Conservation (phyloP, 768 basidiomycete species). For the Suillus occidentalis region DNA sequence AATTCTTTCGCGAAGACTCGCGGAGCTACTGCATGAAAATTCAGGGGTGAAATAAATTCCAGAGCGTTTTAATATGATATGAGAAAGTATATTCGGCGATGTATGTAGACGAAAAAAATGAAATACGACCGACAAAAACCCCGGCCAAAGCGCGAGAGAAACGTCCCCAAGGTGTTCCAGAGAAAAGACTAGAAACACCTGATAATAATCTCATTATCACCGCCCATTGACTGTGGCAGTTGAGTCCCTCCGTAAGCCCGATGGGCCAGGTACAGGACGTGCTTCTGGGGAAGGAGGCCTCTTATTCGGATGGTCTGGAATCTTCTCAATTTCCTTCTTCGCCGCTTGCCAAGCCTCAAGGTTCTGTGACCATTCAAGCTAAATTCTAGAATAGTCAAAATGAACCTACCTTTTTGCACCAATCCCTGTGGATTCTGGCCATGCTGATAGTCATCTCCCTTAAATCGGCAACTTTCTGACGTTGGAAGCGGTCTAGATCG, state of each 20-base stretch:
- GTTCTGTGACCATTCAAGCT: constrained; percentile 56
- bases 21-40: background rate
- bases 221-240: constrained; percentile 70
- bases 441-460: constrained; percentile 92
- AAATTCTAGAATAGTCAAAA: constrained; percentile 14
- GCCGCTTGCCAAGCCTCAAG: constrained; percentile 97
- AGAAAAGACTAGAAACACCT: background rate
- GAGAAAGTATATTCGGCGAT: background rate
- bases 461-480: constrained; percentile 97
- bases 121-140: background rate
- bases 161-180: background rate
- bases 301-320: constrained; percentile 87
- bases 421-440: constrained; percentile 89
- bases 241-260: constrained; percentile 59
- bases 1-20: background rate
- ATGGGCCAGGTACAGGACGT: constrained; percentile 34
- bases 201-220: constrained; percentile 23
- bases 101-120: background rate
- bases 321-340: constrained; percentile 85
- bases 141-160: background rate
- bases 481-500: constrained; percentile 96
- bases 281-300: constrained; percentile 41
- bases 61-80: constrained; percentile 1
- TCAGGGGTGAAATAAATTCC: background rate
- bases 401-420: constrained; percentile 84